phyloP scores from a whole-genome alignment of 129 eudicot genomes.

The Centaurea solstitialis region DNA sequence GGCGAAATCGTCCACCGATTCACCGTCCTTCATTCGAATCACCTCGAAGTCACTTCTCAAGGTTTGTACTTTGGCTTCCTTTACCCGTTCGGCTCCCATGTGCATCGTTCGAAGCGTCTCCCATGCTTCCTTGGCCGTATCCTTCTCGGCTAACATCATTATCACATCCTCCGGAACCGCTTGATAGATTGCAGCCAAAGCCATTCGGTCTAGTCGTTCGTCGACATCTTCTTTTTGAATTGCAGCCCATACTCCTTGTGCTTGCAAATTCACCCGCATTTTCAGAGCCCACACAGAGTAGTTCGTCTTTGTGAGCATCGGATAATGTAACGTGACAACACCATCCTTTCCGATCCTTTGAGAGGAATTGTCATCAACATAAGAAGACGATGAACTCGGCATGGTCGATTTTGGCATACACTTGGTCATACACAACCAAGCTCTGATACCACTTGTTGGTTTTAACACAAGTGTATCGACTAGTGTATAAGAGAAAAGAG shows the following conservation, averaged over 20 bases:
- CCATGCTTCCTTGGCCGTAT: not conserved
- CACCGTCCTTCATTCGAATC: not conserved
- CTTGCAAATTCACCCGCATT: not conserved
- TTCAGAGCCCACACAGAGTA: not conserved
- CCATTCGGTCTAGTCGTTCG: not conserved
- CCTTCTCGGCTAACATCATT: not conserved
- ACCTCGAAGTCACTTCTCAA: not conserved
- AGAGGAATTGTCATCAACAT: not conserved
- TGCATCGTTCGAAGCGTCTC: not conserved
- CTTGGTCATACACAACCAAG: not conserved
- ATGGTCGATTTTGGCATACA: not conserved
- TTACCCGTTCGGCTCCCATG: not conserved
- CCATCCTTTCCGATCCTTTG: not conserved
- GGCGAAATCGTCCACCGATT: not conserved
- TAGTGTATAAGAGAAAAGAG: not conserved
- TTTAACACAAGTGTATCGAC: not conserved
- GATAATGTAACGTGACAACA: not conserved
- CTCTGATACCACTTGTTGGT: conserved; percentile 8
- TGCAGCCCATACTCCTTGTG: not conserved
- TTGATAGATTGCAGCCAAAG: not conserved
- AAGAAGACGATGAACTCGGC: not conserved
- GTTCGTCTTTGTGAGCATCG: not conserved
- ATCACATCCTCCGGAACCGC: not conserved
- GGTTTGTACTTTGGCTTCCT: not conserved
- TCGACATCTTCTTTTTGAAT: not conserved